phyloP scores from a whole-genome alignment of 805 yeast genomes.

The Teunomyces tritomae region DNA sequence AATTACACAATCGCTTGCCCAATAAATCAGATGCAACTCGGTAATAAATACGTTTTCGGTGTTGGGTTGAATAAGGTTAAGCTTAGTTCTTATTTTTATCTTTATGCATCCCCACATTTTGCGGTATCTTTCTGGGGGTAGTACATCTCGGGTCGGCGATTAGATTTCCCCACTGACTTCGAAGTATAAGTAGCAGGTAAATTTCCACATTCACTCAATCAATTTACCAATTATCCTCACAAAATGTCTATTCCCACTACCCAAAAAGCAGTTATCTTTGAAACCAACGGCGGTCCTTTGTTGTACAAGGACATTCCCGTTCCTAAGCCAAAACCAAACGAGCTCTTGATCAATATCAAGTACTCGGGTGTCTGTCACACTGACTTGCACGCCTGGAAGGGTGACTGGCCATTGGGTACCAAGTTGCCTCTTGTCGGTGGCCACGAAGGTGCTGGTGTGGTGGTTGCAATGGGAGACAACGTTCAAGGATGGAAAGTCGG shows the following conservation, averaged over 20 bases:
- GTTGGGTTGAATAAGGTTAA: background rate
- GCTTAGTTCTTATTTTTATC: too few species aligned
- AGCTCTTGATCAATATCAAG: constrained; percentile 75
- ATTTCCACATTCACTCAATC: background rate
- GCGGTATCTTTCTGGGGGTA: background rate
- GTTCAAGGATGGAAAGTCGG: constrained; percentile 74
- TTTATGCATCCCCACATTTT: background rate
- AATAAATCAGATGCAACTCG: background rate
- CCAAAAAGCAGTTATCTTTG: constrained; percentile 71
- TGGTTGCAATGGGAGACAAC: constrained; percentile 69
- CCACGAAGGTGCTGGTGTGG: constrained; percentile 88
- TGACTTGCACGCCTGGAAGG: constrained; percentile 91
- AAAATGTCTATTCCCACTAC: constrained; percentile 49
- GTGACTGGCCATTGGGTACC: constrained; percentile 84
- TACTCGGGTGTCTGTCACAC: constrained; percentile 95
- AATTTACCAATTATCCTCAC: background rate
- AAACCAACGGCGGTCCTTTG: constrained; percentile 62
- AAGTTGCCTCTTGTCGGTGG: constrained; percentile 82
- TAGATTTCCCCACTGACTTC: background rate
- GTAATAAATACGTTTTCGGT: background rate
- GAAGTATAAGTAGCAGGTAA: background rate
- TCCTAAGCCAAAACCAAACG: constrained; percentile 74
- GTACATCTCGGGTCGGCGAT: background rate
- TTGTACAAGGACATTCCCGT: constrained; percentile 69
- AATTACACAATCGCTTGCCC: too few species aligned